Conservation (phyloP, 1,284 basidiomycete genomes). For the Ganoderma sinense region DNA sequence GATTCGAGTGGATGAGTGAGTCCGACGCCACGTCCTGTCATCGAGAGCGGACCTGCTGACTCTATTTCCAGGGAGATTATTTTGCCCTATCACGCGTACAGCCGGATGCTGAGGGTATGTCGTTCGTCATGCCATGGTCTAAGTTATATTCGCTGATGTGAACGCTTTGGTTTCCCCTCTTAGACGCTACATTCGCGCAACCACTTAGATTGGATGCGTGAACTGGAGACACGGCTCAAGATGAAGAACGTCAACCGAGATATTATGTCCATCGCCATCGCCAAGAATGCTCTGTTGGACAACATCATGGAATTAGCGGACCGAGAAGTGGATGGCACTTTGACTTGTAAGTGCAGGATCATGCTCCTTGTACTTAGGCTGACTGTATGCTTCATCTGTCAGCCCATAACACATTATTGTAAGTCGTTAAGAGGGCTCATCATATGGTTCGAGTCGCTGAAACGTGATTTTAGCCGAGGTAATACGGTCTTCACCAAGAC, state of each 20-base stretch:
- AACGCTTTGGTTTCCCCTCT: neutral
- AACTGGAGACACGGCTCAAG: slow-evolving; percentile 72
- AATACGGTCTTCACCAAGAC: slow-evolving; percentile 85
- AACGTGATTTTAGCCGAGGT: slow-evolving; percentile 53
- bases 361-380: neutral
- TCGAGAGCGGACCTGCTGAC: slow-evolving; percentile 9
- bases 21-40: slow-evolving; percentile 28
- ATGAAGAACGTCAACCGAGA: slow-evolving; percentile 66
- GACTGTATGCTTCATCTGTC: slow-evolving; percentile 2
- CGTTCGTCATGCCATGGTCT: neutral
- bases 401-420: slow-evolving; percentile 59
- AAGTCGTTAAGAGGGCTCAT: slow-evolving; percentile 34
- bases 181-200: slow-evolving; percentile 71
- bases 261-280: slow-evolving; percentile 73
- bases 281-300: slow-evolving; percentile 66
- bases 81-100: slow-evolving; percentile 68
- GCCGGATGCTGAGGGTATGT: slow-evolving; percentile 57
- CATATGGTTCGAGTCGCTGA: neutral
- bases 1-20: slow-evolving; percentile 79
- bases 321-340: slow-evolving; percentile 69
- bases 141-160: neutral
- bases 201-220: slow-evolving; percentile 75
- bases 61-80: slow-evolving; percentile 68
- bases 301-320: slow-evolving; percentile 72
- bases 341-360: slow-evolving; percentile 39